Base-by-base conservation (phyloP, 2,329 filamentous ascomycete genomes). In the Stagonosporopsis cucurbitacearum region DNA sequence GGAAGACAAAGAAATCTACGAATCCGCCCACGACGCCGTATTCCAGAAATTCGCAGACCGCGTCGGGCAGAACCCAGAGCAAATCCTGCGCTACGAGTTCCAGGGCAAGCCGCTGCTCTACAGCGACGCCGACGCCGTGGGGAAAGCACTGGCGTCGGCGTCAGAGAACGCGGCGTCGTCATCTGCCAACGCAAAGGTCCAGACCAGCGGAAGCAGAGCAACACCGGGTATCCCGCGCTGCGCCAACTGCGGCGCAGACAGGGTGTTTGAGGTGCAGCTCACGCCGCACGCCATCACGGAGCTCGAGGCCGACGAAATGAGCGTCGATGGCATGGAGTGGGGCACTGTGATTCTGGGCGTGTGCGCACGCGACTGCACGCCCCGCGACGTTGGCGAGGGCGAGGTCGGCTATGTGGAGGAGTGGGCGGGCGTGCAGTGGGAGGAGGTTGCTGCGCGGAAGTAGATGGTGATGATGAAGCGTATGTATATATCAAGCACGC, bases 371-470 rank as follows among this genome's bases (percentile, higher is more conserved):
- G 91, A 98, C 74, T 98, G 95, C 72, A 81, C 83, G 67, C 85
- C 86, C 15, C 75, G 75, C 6, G 83, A 84, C 0, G 82, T 86
- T 6, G 75, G 77, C 12, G 79, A 82, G 32, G 89, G 87, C 4
- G 82, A 87, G 68, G 84, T 87, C 0, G 91, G 88, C 1, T 98
- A 96, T 77, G 69, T 92, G 17, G 95, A 98, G 80, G 95, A 99
- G 77, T 99, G 95, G 94, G 87, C 85, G n/a, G 95, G 94, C 6
- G 95, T 98, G 62, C 95, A 99, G 77, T 99, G 94, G 95, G 95
- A 99, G 77, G 93, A 97, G 76, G 69, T 80, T 11, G 60, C 64
- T 12, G 60, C 64, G 19, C 67, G 64, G 54, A 68, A 62, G 46
- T 64, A 60, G 40, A 12, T 8, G 28, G 7, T 3, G 28, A 3